These are phyloP conservation scores for Polygonum maritimum DNA, from an alignment of 148 eudicot species.

Conservation along the genomic window DNA sequence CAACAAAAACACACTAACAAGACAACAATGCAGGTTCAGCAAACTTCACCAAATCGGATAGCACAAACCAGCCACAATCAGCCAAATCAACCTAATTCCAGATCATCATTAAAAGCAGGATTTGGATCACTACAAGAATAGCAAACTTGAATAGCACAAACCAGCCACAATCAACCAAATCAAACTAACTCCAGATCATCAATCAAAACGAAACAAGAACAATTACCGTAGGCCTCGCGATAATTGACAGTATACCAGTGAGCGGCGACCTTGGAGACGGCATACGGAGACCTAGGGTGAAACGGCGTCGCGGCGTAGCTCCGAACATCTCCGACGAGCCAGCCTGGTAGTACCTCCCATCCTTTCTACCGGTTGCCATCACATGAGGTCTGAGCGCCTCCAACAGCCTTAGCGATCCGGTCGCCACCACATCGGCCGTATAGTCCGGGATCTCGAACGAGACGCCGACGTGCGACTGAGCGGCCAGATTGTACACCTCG, in stretches of 20 bases:
- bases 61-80: no score
- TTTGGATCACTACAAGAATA: no score
- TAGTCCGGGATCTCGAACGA: slow-evolving; percentile 93
- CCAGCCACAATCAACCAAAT: no score
- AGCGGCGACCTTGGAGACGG: slow-evolving; percentile 77
- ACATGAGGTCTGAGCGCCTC: slow-evolving; percentile 81
- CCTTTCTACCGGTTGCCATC: slow-evolving; percentile 41
- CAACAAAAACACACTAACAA: no score
- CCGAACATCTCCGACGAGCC: slow-evolving; percentile 96
- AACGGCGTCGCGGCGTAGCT: slow-evolving; percentile 72
- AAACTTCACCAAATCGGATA: no score
- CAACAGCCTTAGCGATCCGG: slow-evolving; percentile 65
- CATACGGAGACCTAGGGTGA: slow-evolving; percentile 91
- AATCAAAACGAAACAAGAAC: not conserved
- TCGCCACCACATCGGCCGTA: slow-evolving; percentile 88
- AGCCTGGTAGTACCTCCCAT: slow-evolving; percentile 72
- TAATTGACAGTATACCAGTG: slow-evolving; percentile 93
- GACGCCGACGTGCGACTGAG: slow-evolving; percentile 88
- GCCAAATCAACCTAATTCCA: no score
- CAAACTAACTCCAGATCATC: no score
- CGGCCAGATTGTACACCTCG: slow-evolving; percentile 89
- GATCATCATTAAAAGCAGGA: no score
- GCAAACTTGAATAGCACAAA: no score
- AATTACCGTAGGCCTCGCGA: slow-evolving; percentile 79
- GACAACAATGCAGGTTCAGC: no score